phyloP scores from a whole-genome alignment of 768 basidiomycete species.

The Multifurca ochricompacta region DNA sequence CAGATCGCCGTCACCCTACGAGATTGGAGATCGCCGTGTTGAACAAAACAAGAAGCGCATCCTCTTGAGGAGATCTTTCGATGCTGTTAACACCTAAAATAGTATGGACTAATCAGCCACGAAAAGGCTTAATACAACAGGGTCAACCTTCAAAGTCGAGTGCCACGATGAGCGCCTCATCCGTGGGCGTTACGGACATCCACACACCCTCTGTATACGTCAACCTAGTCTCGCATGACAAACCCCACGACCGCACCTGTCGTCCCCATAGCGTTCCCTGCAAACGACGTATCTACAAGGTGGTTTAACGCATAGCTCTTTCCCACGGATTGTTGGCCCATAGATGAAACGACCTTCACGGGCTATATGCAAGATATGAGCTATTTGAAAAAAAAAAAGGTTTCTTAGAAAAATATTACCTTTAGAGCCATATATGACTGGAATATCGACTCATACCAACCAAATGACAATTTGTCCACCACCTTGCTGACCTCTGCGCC shows the following conservation, averaged over 20 bases:
- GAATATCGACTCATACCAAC: constrained; percentile 61
- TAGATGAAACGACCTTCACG: constrained; percentile 57
- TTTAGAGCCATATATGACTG: constrained; percentile 54
- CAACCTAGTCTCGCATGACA: neutral
- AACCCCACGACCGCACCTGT: constrained; percentile 29
- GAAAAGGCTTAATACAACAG: neutral
- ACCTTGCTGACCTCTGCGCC: constrained; percentile 55
- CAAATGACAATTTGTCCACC: constrained; percentile 47
- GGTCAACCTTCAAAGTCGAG: constrained; percentile 54
- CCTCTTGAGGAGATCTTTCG: constrained; percentile 56
- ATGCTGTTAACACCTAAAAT: constrained; percentile 52
- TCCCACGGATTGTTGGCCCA: constrained; percentile 63
- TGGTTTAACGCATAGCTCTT: constrained; percentile 55
- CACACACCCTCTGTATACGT: constrained; percentile 44
- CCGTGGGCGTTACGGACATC: constrained; percentile 59
- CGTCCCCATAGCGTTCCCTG: constrained; percentile 56
- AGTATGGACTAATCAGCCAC: neutral
- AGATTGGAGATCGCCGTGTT: constrained; percentile 60
- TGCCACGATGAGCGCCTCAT: constrained; percentile 45
- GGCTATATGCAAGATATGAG: constrained; percentile 31
- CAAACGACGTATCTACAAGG: constrained; percentile 55
- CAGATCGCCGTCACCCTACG: constrained; percentile 26
- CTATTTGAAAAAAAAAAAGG: neutral
- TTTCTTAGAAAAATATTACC: constrained; percentile 25
- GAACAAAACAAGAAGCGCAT: constrained; percentile 54